Evolutionary conservation across 805 yeast genomes (phyloP).

Genomic region (Saccharomycopsis lassenensis): DNA sequence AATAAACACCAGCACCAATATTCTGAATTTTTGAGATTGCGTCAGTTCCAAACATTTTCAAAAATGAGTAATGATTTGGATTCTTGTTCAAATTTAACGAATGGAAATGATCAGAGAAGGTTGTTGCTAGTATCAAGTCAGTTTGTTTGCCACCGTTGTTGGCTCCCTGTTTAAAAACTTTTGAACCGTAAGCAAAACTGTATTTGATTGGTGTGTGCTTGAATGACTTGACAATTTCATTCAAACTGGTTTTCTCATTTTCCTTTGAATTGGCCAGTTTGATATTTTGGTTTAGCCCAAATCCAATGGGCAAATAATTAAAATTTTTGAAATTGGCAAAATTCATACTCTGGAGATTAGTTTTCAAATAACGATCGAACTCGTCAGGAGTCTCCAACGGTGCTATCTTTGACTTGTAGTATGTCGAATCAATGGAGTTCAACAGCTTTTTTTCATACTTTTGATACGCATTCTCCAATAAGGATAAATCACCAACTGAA

Average conservation of each 20-base stretch:
- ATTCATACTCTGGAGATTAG: slow-evolving; percentile 1
- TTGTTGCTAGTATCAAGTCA: slow-evolving; percentile 77
- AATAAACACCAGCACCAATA: slow-evolving; percentile 83
- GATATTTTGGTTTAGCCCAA: slow-evolving; percentile 17
- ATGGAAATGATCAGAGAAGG: slow-evolving; percentile 70
- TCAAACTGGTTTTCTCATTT: slow-evolving; percentile 2
- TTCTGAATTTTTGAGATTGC: slow-evolving; percentile 49
- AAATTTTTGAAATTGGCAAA: slow-evolving; percentile 14
- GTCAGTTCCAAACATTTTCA: slow-evolving; percentile 49
- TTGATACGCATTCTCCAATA: slow-evolving; percentile 18
- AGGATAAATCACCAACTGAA: slow-evolving; percentile 15
- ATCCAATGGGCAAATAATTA: slow-evolving; percentile 16
- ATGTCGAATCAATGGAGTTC: slow-evolving; percentile 20
- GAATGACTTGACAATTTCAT: slow-evolving; percentile 28
- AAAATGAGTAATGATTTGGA: slow-evolving; percentile 68
- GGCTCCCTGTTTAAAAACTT: slow-evolving; percentile 79
- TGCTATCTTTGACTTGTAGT: slow-evolving; percentile 18
- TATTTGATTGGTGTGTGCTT: slow-evolving; percentile 56
- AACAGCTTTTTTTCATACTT: slow-evolving; percentile 15
- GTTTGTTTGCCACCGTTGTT: slow-evolving; percentile 45
- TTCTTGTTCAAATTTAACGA: slow-evolving; percentile 51
- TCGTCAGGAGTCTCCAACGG: slow-evolving; percentile 9
- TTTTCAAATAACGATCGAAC: slow-evolving; percentile 7
- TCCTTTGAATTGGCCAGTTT: slow-evolving; percentile 3
- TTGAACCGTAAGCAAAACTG: slow-evolving; percentile 92